Conservation (phyloP, 2,329 filamentous ascomycete genomes). For the Eutypa lata region DNA sequence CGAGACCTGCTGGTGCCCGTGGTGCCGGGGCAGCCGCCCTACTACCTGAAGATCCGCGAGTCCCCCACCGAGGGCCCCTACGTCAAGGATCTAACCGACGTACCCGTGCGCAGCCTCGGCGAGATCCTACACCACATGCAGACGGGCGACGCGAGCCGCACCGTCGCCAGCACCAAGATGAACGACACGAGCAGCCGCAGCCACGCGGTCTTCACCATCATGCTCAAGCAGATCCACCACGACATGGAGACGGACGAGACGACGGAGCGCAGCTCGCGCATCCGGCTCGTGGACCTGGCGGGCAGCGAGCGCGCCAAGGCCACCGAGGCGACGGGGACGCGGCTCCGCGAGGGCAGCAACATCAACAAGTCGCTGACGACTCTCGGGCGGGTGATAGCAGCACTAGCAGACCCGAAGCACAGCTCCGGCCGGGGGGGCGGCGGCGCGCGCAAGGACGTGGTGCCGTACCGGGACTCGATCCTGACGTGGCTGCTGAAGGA, state of each 20-base stretch:
- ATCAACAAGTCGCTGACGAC: conserved; percentile 99
- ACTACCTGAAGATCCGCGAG: conserved; percentile 96
- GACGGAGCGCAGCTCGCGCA: conserved; percentile 89
- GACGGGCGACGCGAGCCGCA: conserved; percentile 81
- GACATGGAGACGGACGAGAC: conserved; percentile 97
- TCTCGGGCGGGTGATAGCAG: conserved; percentile 90
- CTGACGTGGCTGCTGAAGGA: conserved; percentile 88
- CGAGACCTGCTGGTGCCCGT: conserved; percentile 84
- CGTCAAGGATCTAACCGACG: conserved; percentile 92
- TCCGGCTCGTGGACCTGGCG: conserved; percentile 90
- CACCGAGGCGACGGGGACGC: conserved; percentile 88
- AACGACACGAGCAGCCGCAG: conserved; percentile 97
- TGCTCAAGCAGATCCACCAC: conserved; percentile 96
- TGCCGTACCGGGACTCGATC: conserved; percentile 91
- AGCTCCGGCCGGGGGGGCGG: conserved; percentile 30
- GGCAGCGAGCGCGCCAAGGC: conserved; percentile 93
- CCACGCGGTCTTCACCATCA: conserved; percentile 96
- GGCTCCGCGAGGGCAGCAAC: conserved; percentile 90
- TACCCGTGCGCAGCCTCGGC: conserved; percentile 79
- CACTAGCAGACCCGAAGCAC: conserved; percentile 70
- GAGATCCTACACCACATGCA: conserved; percentile 93
- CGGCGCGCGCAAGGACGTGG: conserved; percentile 54
- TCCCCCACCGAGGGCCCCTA: conserved; percentile 94
- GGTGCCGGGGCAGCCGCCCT: conserved; percentile 65
- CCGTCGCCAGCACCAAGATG: conserved; percentile 95